Percentiles rank a stretch among this genome's conserved stretches.
These are phyloP conservation scores for Eudorina sp. DNA, from an alignment of 139 green algal species.

Conservation along the genomic window DNA sequence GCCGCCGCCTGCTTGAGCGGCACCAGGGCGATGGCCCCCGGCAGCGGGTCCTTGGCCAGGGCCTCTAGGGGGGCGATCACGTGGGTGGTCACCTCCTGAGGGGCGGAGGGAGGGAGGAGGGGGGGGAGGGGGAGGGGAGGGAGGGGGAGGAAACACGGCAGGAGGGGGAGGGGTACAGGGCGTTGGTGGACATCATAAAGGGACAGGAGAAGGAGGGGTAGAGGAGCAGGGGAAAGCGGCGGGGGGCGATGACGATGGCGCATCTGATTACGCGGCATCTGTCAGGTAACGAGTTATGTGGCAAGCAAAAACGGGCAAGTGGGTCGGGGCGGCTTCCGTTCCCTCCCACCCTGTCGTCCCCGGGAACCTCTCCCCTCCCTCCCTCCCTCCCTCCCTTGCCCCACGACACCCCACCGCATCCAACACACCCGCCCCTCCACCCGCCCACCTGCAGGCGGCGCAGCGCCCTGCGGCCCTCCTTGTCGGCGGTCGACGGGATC, in stretches of 20 bases:
- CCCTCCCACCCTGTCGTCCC: neutral
- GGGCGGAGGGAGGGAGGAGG: neutral
- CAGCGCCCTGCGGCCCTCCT: slow-evolving; percentile 76
- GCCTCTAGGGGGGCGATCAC: slow-evolving; percentile 83
- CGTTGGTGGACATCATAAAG: no score
- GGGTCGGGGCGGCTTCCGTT: no score
- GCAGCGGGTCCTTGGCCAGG: slow-evolving; percentile 82
- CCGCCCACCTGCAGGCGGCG: slow-evolving; percentile 83
- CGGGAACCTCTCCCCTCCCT: neutral
- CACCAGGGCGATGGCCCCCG: slow-evolving; percentile 85
- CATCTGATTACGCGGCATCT: no score
- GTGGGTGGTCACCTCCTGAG: slow-evolving; percentile 83
- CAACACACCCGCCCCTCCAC: neutral
- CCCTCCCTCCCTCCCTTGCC: no score
- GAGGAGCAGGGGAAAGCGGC: no score
- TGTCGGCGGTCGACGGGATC: slow-evolving; percentile 73
- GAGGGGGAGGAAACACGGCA: no score
- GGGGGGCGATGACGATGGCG: no score
- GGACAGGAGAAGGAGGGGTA: no score
- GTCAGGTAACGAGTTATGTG: no score
- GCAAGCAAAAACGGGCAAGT: no score
- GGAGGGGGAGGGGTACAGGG: no score
- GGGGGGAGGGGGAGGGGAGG: neutral
- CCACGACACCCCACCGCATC: neutral
- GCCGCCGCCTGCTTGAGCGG: slow-evolving; percentile 49